A percentile compares a stretch with the other conserved stretches of the same genome.
These are phyloP conservation scores for Cercospora brassicicola DNA, from an alignment of 2,329 filamentous ascomycete species.

Conservation along the genomic window DNA sequence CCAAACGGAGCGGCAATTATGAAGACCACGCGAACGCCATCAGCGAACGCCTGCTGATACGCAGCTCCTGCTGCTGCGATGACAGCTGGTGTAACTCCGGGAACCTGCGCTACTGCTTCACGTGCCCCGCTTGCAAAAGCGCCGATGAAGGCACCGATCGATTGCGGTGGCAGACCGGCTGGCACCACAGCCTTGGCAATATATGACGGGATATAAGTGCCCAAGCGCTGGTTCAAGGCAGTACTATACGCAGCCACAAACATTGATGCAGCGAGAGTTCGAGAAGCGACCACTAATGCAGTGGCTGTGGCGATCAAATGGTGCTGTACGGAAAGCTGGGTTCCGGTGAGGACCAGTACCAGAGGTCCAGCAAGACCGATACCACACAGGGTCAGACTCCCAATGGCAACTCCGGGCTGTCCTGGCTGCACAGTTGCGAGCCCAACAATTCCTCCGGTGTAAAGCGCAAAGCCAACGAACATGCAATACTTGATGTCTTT, in stretches of 20 bases:
- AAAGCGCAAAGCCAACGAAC: not conserved
- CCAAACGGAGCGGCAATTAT: constrained; percentile 28
- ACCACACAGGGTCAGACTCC: not conserved
- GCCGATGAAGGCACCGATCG: not conserved
- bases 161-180: not conserved
- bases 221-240: not conserved
- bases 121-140: not conserved
- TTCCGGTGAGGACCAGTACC: not conserved
- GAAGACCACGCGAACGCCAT: constrained; percentile 40
- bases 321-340: not conserved
- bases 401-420: not conserved
- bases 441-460: not conserved
- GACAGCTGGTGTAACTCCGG: not conserved
- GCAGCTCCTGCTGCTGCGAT: not conserved
- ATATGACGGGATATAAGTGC: not conserved
- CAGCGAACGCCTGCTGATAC: not conserved
- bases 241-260: not conserved
- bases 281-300: not conserved
- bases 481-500: not conserved
- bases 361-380: not conserved
- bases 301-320: not conserved
- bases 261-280: not conserved
- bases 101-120: not conserved
- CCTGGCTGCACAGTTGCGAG: not conserved
- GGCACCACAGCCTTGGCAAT: not conserved